Evolutionary conservation across 2,329 filamentous ascomycete species (phyloP).

Genomic region (Pseudopithomyces chartarum): DNA sequence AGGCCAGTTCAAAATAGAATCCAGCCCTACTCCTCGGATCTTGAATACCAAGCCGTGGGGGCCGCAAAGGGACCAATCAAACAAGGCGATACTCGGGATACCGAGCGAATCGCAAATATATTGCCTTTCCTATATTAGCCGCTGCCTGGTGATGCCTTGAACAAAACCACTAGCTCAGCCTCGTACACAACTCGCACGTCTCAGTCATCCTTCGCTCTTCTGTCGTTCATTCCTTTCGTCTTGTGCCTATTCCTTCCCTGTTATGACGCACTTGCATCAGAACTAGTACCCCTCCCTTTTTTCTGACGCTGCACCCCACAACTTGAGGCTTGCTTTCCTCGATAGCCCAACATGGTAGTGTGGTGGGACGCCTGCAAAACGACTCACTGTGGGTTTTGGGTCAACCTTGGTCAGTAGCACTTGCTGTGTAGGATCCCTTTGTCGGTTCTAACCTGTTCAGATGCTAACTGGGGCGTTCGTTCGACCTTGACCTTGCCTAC

Average conservation of each 20-base stretch:
- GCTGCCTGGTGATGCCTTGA: neutral
- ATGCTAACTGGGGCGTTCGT: neutral
- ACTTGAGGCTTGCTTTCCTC: neutral
- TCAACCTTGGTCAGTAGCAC: slow-evolving; percentile 12
- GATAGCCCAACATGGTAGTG: neutral
- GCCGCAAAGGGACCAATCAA: neutral
- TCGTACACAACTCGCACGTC: neutral
- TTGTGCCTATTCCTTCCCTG: neutral
- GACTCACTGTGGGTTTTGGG: slow-evolving; percentile 17
- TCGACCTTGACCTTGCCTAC: slow-evolving; percentile 11
- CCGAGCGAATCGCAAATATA: neutral
- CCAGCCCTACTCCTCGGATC: neutral
- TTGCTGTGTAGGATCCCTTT: neutral
- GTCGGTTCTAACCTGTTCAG: slow-evolving; percentile 8
- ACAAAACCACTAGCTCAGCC: neutral
- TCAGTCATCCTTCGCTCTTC: neutral
- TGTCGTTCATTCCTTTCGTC: neutral
- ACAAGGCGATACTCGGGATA: neutral
- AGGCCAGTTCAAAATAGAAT: neutral
- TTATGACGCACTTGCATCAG: neutral
- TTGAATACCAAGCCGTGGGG: neutral
- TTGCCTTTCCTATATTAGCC: neutral
- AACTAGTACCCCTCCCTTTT: neutral
- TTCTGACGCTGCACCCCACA: neutral
- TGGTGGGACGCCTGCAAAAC: slow-evolving; percentile 19